Evolutionary conservation across 2,329 filamentous ascomycete species (phyloP).

Genomic region (Aspergillus japonicus): DNA sequence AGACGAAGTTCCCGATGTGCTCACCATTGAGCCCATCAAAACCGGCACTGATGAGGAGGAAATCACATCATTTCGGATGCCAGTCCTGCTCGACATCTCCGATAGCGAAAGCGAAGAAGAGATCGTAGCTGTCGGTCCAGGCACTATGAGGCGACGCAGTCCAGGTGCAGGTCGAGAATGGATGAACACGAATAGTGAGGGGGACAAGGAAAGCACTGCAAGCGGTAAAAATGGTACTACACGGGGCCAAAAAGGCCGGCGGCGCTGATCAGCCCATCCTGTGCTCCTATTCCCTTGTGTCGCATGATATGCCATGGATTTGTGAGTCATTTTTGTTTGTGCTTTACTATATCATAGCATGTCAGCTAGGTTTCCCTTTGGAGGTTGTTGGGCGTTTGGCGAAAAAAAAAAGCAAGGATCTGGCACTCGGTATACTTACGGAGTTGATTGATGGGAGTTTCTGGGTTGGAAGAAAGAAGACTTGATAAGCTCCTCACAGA

Average conservation of each 20-base stretch:
- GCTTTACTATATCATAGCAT: neutral
- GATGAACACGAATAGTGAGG: constrained; percentile 48
- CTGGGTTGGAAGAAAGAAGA: neutral
- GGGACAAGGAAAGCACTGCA: constrained; percentile 25
- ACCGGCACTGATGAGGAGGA: constrained; percentile 56
- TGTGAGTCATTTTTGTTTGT: neutral
- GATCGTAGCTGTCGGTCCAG: constrained; percentile 63
- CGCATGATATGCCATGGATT: neutral
- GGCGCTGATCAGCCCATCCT: constrained; percentile 26
- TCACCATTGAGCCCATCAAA: constrained; percentile 70
- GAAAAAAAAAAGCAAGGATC: neutral
- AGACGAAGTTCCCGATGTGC: constrained; percentile 88
- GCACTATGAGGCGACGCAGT: constrained; percentile 84
- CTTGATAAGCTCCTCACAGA: neutral
- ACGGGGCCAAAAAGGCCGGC: constrained; percentile 31
- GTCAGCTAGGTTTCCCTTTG: neutral
- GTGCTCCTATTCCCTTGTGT: neutral
- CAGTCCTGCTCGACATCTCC: constrained; percentile 86
- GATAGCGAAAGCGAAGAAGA: constrained; percentile 97
- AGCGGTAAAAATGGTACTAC: constrained; percentile 23
- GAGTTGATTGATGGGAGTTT: constrained; percentile 1
- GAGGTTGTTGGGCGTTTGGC: constrained; percentile 1
- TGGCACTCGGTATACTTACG: constrained; percentile 5
- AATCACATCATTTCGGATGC: constrained; percentile 76
- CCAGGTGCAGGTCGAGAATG: constrained; percentile 70